A percentile compares a stretch with the other conserved stretches of the same genome.
Conservation (phyloP, 768 basidiomycete species). For the Russula lepida region DNA sequence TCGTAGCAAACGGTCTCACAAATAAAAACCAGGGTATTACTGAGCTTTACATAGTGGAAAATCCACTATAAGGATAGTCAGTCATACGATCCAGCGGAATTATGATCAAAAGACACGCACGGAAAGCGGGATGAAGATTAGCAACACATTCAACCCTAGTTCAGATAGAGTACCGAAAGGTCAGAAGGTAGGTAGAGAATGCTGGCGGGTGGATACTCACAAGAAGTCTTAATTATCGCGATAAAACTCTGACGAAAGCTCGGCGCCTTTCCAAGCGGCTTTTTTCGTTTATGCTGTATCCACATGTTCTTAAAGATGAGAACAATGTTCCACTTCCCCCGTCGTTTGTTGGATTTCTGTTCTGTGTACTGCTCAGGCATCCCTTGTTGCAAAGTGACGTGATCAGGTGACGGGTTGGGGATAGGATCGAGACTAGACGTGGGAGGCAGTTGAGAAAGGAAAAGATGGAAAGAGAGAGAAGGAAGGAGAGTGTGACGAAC, state of each 20-base stretch:
- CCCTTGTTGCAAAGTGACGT: neutral
- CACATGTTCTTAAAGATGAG: neutral
- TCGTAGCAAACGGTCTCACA: slow-evolving; percentile 38
- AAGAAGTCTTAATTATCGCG: slow-evolving; percentile 49
- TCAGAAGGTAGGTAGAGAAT: neutral
- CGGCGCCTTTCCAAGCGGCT: slow-evolving; percentile 38
- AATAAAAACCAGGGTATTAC: slow-evolving; percentile 59
- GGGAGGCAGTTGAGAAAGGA: too few species aligned
- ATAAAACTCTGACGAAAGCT: slow-evolving; percentile 38
- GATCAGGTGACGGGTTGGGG: neutral
- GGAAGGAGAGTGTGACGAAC: neutral
- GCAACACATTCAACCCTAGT: slow-evolving; percentile 61
- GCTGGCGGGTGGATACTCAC: slow-evolving; percentile 31
- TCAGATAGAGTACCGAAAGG: neutral
- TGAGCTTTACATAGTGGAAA: slow-evolving; percentile 48
- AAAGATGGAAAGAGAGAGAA: too few species aligned
- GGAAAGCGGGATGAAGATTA: slow-evolving; percentile 65
- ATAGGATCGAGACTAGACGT: neutral
- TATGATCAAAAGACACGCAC: slow-evolving; percentile 30
- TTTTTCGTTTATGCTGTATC: slow-evolving; percentile 11
- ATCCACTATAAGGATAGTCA: slow-evolving; percentile 50
- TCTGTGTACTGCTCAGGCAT: neutral
- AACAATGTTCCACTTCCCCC: neutral
- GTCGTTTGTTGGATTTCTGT: neutral
- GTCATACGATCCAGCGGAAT: neutral